Percentiles rank a stretch among this genome's conserved stretches.
Conservation (phyloP, 176 grass and related monocot genomes). For the Oryza australiensis region DNA sequence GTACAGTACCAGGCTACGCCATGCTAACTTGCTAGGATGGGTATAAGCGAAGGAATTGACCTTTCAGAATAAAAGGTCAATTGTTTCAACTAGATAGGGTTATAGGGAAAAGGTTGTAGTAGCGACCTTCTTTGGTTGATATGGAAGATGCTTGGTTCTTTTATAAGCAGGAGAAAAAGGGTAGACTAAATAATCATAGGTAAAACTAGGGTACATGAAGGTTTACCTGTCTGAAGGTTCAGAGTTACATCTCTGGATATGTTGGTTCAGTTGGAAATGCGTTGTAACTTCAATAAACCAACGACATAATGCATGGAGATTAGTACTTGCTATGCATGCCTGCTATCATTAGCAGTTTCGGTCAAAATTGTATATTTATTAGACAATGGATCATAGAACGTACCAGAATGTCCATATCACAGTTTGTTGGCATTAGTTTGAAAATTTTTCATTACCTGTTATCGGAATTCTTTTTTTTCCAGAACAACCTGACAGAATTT, state of each 20-base stretch:
- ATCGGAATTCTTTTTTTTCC: too few species aligned
- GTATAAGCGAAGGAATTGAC: constrained; percentile 24
- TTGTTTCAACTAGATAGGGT: constrained; percentile 4
- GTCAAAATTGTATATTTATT: not conserved
- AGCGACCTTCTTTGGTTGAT: constrained; percentile 15
- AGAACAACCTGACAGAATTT: not conserved
- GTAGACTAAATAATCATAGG: not conserved
- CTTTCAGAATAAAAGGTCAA: not conserved
- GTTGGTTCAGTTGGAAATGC: not conserved
- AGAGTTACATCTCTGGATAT: not conserved
- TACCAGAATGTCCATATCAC: not conserved
- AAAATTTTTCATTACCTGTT: not conserved
- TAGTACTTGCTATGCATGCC: not conserved
- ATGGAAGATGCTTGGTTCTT: constrained; percentile 5
- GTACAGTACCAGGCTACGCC: constrained; percentile 5
- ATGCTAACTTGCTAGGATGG: constrained; percentile 30
- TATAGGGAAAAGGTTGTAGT: not conserved
- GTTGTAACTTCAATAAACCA: not conserved
- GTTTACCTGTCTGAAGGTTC: constrained; percentile 6
- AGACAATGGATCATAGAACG: not conserved
- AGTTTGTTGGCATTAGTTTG: not conserved
- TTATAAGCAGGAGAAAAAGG: not conserved
- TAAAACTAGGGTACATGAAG: not conserved
- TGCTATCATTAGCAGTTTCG: constrained; percentile 4
- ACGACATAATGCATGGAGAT: not conserved